Evolutionary conservation across 1,284 basidiomycete species (phyloP).

Genomic region (Inonotus hispidus): DNA sequence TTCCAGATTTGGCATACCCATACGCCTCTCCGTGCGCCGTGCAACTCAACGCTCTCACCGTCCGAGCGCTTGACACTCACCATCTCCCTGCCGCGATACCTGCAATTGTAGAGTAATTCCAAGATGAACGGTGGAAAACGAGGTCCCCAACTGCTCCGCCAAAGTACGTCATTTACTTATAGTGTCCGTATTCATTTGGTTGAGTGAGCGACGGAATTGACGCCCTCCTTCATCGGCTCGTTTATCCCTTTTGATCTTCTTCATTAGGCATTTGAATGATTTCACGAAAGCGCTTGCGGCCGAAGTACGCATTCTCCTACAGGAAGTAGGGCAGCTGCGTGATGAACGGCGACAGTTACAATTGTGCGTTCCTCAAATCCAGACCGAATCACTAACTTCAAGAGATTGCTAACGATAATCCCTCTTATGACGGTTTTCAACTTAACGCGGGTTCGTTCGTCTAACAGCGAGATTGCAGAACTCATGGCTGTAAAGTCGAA

Average conservation of each 20-base stretch:
- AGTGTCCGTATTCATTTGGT: background rate
- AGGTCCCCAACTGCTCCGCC: constrained; percentile 9
- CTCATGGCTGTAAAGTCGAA: constrained; percentile 72
- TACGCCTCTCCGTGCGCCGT: too few relatives aligned
- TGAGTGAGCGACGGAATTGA: background rate
- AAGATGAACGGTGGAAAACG: constrained; percentile 1
- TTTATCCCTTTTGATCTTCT: background rate
- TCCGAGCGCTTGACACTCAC: too few relatives aligned
- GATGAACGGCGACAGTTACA: constrained; percentile 67
- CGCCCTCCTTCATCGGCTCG: background rate
- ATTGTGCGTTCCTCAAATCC: constrained; percentile 42
- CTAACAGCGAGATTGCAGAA: constrained; percentile 62
- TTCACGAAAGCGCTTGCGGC: constrained; percentile 60
- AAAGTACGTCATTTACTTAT: constrained; percentile 1
- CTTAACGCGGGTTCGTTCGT: background rate
- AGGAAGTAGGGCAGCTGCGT: constrained; percentile 68
- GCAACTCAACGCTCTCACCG: too few relatives aligned
- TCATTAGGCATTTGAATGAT: constrained; percentile 57
- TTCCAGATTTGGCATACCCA: too few relatives aligned
- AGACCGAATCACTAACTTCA: background rate
- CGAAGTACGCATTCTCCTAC: constrained; percentile 54
- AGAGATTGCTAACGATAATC: background rate
- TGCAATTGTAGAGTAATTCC: too few relatives aligned
- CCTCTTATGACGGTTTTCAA: too few relatives aligned
- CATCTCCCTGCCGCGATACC: too few relatives aligned